Base-by-base conservation (phyloP, 805 yeast species). In the Wickerhamiella azyma region DNA sequence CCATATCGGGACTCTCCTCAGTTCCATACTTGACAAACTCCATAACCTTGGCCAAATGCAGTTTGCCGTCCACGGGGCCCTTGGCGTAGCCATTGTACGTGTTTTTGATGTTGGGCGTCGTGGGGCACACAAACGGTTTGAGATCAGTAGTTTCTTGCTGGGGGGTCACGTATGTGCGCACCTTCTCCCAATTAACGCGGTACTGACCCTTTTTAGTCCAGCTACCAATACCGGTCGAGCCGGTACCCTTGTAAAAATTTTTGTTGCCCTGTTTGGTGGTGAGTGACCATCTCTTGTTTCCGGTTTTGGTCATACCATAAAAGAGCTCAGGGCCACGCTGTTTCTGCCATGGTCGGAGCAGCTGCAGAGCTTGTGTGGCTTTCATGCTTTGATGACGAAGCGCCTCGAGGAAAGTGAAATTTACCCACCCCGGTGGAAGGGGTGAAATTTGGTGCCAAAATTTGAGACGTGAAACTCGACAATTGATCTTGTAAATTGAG, bases 231-330 rank as follows among this genome's bases (percentile, higher is more conserved):
- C 96, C 96, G 2, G 94, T 75, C 5, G 98, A 84, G 48, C 96
- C 76, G 18, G 97, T 92, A 69, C 99, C 99, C 64, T 92, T 92
- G 68, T 92, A 92, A 66, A 72, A 83, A 56, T 83, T 80, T 68
- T 88, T 86, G 66, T 92, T 89, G 58, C 98, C 97, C 61, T 85
- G 85, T 58, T 92, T 92, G 18, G 96, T 81, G 18, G 95, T 81
- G 55, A 89, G 68, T 5, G 94, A 74, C 59, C 64, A 60, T 48
- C 96, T 79, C 62, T 81, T 85, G 53, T 85, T 78, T 47, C 96
- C 96, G 8, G 79, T 60, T 59, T 83, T 86, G 13, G 80, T 67
- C 21, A 67, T 56, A 41, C 96, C 96, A 60, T 86, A 86, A 69
- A 83, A 86, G 17, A 84, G 70, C 37, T 84, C 76, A 14, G 94